These are phyloP conservation scores for Dothistroma pini DNA, from an alignment of 2,329 filamentous ascomycete species.

Conservation along the genomic window DNA sequence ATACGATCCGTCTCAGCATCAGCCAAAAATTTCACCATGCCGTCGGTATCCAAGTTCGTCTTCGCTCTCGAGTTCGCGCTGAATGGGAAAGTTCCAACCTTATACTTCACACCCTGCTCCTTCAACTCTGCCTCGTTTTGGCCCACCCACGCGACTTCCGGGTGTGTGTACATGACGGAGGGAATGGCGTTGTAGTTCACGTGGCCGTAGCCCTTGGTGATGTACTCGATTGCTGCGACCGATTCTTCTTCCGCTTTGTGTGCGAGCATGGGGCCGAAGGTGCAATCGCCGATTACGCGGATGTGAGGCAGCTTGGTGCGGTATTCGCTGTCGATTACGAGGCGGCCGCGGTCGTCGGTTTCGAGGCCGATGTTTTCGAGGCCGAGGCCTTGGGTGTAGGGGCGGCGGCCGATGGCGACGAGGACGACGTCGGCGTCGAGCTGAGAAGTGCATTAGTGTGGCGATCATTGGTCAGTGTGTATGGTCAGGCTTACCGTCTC, in stretches of 20 bases:
- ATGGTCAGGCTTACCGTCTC: conserved; percentile 63
- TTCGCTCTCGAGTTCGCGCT: conserved; percentile 97
- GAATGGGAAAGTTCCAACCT: conserved; percentile 92
- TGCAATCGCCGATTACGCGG: conserved; percentile 91
- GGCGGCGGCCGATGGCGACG: conserved; percentile 91
- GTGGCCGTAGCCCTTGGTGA: conserved; percentile 96
- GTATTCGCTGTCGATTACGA: conserved; percentile 98
- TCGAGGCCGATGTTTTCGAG: conserved; percentile 93
- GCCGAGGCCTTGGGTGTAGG: conserved; percentile 87
- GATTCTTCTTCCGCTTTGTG: conserved; percentile 99
- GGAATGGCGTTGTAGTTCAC: conserved; percentile 99
- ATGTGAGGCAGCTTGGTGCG: conserved; percentile 97
- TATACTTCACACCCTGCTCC: conserved; percentile 84
- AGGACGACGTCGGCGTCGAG: conserved; percentile 93
- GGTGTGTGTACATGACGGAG: conserved; percentile 99
- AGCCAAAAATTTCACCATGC: conserved; percentile 93
- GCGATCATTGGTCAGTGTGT: background rate
- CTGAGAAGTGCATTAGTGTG: conserved; percentile 44
- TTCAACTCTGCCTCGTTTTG: conserved; percentile 97
- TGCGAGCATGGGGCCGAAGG: conserved; percentile 92
- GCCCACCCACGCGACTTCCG: conserved; percentile 97
- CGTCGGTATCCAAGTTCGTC: conserved; percentile 96
- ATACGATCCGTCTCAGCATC: conserved; percentile 96
- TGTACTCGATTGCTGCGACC: conserved; percentile 91
- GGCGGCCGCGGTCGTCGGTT: conserved; percentile 85